Base-by-base conservation (phyloP, 192 early-diverging fungal species). In the Chytriomyces hyalinus region DNA sequence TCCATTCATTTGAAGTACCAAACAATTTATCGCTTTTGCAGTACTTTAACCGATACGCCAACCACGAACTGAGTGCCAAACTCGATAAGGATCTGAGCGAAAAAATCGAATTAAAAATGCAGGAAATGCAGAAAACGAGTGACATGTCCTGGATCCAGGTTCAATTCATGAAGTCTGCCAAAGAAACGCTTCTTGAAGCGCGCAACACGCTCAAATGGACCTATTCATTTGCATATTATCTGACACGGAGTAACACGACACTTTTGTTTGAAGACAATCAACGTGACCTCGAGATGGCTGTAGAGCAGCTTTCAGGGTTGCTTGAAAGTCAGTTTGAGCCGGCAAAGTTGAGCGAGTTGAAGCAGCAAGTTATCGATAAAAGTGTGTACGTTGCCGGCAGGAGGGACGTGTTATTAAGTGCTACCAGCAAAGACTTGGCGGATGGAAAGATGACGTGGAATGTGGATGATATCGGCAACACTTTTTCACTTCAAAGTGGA, bases 101-200 rank as follows among this genome's bases (percentile, higher is more conserved):
- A 60, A 93, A 94, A 83, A 96, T 95, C 20, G 95, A 95, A 65
- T 90, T 90, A 70, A 96, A 95, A 82, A 98, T 99, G 96, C 94
- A 95, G 73, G 93, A 94, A 80, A 93, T 99, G 90, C 98, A 98
- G 84, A 87, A 91, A 61, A 90, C 90, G 2, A 92, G 92, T 28
- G 90, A 92, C 22, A 83, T 99, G 65, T 95, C 94, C 20, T 99
- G 97, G 97, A 98, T 98, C 76, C 96, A 99, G 85, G 97, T 98
- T 2, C 97, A 99, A 85, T 99, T 99, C 80, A 82, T 99, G 44
- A 90, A 90, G 62, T 93, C 92, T 49, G 97, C 97, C 6, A 96
- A 96, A 47, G 94, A 96, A 76, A 93, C 93, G 0, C 89, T 98
- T 28, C 88, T 95, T 7, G 82, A 93, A 65, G 94, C 95, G 74